phyloP scores from a whole-genome alignment of 164 flowering plant genomes.

The Nelumbo lutea region DNA sequence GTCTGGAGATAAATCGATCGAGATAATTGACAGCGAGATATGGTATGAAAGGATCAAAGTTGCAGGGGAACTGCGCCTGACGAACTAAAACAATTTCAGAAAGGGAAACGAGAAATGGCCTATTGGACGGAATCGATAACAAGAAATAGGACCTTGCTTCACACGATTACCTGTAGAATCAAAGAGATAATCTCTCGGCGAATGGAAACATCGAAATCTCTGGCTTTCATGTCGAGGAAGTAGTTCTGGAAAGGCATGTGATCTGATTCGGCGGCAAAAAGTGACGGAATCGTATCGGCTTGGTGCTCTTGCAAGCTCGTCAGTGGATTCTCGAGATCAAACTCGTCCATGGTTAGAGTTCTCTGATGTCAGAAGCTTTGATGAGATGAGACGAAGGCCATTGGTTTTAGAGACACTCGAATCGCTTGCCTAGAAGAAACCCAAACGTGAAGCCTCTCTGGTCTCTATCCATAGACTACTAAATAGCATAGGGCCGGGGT shows the following conservation, averaged over 20 bases:
- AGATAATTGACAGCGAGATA: conserved; percentile 67
- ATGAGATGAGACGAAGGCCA: conserved; percentile 6
- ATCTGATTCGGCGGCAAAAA: conserved; percentile 48
- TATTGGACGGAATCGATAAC: not conserved
- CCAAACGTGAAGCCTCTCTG: conserved; percentile 22
- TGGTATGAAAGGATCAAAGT: conserved; percentile 36
- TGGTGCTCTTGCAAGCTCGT: conserved; percentile 17
- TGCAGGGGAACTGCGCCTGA: conserved; percentile 27
- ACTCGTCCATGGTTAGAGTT: conserved; percentile 29
- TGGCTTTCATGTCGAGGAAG: conserved; percentile 11
- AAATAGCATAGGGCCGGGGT: not conserved
- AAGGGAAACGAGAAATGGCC: not conserved
- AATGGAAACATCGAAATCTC: conserved; percentile 17
- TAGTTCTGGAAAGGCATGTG: conserved; percentile 45
- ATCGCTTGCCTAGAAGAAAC: conserved; percentile 14
- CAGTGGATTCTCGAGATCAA: conserved; percentile 61
- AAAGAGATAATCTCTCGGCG: conserved; percentile 38
- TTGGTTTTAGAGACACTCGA: conserved; percentile 2
- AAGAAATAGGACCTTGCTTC: not conserved
- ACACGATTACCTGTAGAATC: conserved; percentile 31
- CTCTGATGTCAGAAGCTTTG: not conserved
- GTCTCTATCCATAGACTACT: not conserved
- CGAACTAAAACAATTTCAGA: not conserved
- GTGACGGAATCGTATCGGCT: conserved; percentile 24
- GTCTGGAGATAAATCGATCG: conserved; percentile 58